Base-by-base conservation (phyloP, 2,329 filamentous ascomycete genomes). In the Nemania diffusa region DNA sequence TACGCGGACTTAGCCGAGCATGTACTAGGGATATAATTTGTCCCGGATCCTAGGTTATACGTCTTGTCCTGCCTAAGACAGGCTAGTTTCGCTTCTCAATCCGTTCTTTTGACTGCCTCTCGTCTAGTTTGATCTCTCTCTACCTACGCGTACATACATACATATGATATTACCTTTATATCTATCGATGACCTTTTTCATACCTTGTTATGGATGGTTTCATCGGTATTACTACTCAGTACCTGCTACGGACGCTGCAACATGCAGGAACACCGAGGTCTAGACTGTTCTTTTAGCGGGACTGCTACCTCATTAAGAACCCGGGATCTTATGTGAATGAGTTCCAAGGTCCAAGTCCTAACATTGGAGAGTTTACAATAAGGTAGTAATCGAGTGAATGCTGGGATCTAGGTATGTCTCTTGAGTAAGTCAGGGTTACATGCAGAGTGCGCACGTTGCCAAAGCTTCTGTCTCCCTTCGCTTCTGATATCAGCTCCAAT, bases 181-280 rank as follows among this genome's bases (percentile, higher is more conserved):
- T 32, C 9, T 40, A 40, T 17, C 13, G 37, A 17, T 40, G 37
- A 17, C 3, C 17, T 44, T 44, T 44, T 20, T n/a, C 1, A 22
- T 20, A 20, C 17, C 15, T 17, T 42, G 29, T 11, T 20, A 40
- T 29, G 2, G 11, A 20, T 26, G 15, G 42, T 42, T 55, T 56
- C 57, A 51, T 50, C 24, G 51, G 42, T 57, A 51, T 57, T 65
- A 22, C 40, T 56, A 50, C 48, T 2, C 5, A 32, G 29, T 9
- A 32, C 29, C 51, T 57, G 24, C 57, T 44, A 11, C 9, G 17
- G 46, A 51, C 24, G 15, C 50, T 44, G 44, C 44, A n/a, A 11
- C 34, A 51, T 62, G 50, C 51, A 62, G 57, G 57, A 29, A 64
- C 62, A n/a, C 13, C 2, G n/a, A 29, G 32, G 29, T 50, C 56